Evolutionary conservation across 129 eudicot species (phyloP), one percentile per base, ranked within the genome.

Genomic region (Helianthus annuus): DNA sequence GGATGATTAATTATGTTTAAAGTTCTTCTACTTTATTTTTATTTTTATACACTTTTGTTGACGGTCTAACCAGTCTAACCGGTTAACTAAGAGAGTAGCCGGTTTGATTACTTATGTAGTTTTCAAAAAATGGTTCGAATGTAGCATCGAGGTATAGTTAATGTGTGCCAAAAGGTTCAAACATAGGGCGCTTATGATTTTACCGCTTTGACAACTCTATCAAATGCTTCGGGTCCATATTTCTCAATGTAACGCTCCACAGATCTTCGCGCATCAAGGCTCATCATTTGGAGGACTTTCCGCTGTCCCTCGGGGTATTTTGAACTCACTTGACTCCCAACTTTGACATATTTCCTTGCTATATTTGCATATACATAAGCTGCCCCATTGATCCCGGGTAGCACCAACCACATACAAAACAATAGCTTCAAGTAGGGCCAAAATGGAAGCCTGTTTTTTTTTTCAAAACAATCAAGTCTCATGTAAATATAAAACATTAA

Each of bases 271-370:
- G 98, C 97, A 70, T 94, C 98, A 0, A 94, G 86, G 73, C 89
- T 85, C 98, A 94, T 94, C 98, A 90, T 94, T 75, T 94, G 98
- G 29, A 94, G 97, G 42, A 84, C 98, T 64, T 76, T 90, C 48
- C 89, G 78, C 32, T 90, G 99, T n/a, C 86, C 88, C 44, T 90
- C 91, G 0, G 93, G 86, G 59, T 86, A 78, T 49, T 68, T 86
- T 15, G 96, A 63, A 82, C 87, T 84, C 48, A 93, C 86, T 65
- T 83, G 74, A 62, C 75, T 69, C 42, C 89, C 99, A 3, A 90
- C 80, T 45, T 88, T 94, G 0, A 90, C 87, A 46, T 94, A 90
- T 57, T 88, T 86, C 29, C 97, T 78, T 59, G 86, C 96, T 10
- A 75, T 66, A 78, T 94, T 94, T 65, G 86, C 88, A 59, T 94